Base-by-base conservation (phyloP, 768 basidiomycete species). In the Lentinula aciculospora region DNA sequence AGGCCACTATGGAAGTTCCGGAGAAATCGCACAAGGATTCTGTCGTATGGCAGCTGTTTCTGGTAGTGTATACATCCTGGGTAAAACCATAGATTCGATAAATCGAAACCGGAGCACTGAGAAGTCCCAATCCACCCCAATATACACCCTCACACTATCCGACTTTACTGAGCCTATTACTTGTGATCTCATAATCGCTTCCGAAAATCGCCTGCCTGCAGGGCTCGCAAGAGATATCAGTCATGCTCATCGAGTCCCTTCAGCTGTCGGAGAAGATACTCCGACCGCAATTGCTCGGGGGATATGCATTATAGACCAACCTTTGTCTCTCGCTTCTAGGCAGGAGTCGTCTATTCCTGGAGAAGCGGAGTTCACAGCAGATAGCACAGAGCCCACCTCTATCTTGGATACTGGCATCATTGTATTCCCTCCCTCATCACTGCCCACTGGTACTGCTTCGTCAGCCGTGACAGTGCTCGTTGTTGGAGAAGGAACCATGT, bases 1-100 rank as follows among this genome's bases (percentile, higher is more conserved):
- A n/a, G 93, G 93, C 0, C 93, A 97, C 63, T 98, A 97, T 67
- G 96, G 96, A 17, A 92, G 94, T 19, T 78, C 88, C 0, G 96
- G 96, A 4, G 96, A 98, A 66, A 84, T 98, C 10, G 81, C 89
- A 0, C 96, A 98, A 70, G 95, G 94, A 2, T 98, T 90, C 65
- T 87, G 84, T 66, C 91, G 94, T 15, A 83, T 89, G 21, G 79
- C 92, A 13, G 96, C 96, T 2, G 95, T 98, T 31, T 76, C 75
- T 48, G 88, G 89, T 17, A 82, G 75, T 0, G 83, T 85, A 10
- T 92, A 92, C 65, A 84, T 92, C 59, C 78, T 92, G 3, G 86
- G 85, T 25, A 77, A 81, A 45, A 66, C 69, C 1, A 66, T 88
- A 3, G 69, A 9, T 60, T 76, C 28, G 57, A 66, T 9, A 58